These are phyloP conservation scores for Glycine tomentella DNA, from an alignment of 306 rosid species.

Conservation along the genomic window DNA sequence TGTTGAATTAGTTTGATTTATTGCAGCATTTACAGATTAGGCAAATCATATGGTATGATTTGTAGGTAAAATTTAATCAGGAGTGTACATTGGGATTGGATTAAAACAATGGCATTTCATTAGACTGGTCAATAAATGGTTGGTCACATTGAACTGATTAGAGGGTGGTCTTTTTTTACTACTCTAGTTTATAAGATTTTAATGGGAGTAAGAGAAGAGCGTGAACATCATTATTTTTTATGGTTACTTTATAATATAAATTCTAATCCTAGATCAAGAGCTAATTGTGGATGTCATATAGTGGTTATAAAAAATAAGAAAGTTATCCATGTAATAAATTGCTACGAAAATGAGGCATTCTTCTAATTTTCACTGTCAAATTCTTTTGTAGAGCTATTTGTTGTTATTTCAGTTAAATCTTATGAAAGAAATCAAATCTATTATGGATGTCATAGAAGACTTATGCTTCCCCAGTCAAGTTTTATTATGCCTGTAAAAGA, in stretches of 20 bases:
- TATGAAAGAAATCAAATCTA: background rate
- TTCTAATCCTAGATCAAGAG: slow-evolving; percentile 7
- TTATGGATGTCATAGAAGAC: background rate
- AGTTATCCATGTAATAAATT: slow-evolving; percentile 4
- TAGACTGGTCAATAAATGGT: background rate
- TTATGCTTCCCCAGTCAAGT: background rate
- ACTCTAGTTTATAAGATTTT: background rate
- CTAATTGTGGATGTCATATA: background rate
- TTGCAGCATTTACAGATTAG: slow-evolving; percentile 14
- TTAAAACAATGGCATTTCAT: background rate
- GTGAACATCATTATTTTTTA: no score
- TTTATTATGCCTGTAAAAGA: slow-evolving; percentile 3
- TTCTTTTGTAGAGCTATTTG: background rate
- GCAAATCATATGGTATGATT: background rate
- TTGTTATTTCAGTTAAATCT: background rate
- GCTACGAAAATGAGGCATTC: slow-evolving; percentile 14
- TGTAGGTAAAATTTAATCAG: background rate
- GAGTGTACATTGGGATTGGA: background rate
- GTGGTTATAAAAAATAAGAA: background rate
- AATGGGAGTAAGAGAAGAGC: slow-evolving; percentile 4
- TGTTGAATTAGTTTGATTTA: slow-evolving; percentile 24
- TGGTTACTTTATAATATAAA: background rate
- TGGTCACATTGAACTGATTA: background rate
- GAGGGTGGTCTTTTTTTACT: background rate
- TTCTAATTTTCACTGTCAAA: no score